Percentiles rank a stretch among this genome's conserved stretches.
phyloP scores from a whole-genome alignment of 148 eudicot species.

The Chenopodium formosanum region DNA sequence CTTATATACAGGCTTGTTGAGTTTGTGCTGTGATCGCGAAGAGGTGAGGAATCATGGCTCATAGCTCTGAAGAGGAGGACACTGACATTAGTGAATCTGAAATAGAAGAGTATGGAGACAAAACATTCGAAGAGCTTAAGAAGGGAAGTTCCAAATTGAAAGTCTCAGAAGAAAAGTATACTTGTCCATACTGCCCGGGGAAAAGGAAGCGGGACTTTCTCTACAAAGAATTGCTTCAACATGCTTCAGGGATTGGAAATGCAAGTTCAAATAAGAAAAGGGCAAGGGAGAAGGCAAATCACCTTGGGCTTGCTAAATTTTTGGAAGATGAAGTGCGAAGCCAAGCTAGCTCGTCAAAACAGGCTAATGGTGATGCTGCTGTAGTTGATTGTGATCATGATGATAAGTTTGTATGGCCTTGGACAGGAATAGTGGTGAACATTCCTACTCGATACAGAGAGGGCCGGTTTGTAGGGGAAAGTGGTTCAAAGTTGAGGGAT shows the following conservation, averaged over 20 bases:
- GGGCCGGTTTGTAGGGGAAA: slow-evolving; percentile 76
- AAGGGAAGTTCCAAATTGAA: slow-evolving; percentile 53
- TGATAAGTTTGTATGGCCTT: slow-evolving; percentile 94
- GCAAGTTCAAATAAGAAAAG: slow-evolving; percentile 68
- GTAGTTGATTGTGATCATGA: slow-evolving; percentile 54
- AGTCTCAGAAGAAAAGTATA: slow-evolving; percentile 53
- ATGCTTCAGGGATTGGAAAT: slow-evolving; percentile 74
- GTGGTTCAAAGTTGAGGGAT: slow-evolving; percentile 95
- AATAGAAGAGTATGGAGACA: slow-evolving; percentile 63
- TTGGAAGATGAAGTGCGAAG: slow-evolving; percentile 52
- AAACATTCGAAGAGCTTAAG: slow-evolving; percentile 61
- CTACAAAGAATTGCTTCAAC: slow-evolving; percentile 75
- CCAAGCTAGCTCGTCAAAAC: slow-evolving; percentile 52
- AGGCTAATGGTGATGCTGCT: slow-evolving; percentile 36
- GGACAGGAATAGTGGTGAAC: slow-evolving; percentile 88
- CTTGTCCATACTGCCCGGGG: slow-evolving; percentile 83
- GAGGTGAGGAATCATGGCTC: slow-evolving; percentile 35
- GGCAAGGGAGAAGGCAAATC: slow-evolving; percentile 82
- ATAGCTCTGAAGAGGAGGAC: slow-evolving; percentile 69
- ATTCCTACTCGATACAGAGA: slow-evolving; percentile 58
- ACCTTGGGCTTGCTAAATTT: slow-evolving; percentile 68
- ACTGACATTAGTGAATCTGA: slow-evolving; percentile 81
- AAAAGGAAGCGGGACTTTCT: slow-evolving; percentile 66
- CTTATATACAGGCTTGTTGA: background rate
- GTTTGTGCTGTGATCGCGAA: background rate